These are phyloP conservation scores for Suillus variegatus DNA, from an alignment of 768 basidiomycete species.

Conservation along the genomic window DNA sequence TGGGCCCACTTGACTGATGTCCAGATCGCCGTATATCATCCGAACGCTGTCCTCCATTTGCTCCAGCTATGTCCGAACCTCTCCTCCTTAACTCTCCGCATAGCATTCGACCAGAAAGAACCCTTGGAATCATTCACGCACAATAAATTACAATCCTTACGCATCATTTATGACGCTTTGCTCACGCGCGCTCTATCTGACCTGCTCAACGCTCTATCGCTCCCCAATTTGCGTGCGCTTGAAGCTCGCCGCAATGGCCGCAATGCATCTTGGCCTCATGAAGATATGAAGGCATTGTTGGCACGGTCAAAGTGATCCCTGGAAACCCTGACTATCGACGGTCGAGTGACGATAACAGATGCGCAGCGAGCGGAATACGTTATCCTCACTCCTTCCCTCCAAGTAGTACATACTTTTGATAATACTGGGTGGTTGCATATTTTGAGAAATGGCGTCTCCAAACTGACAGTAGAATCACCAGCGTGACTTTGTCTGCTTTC, in stretches of 20 bases:
- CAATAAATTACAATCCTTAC: slow-evolving; percentile 11
- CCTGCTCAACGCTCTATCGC: slow-evolving; percentile 17
- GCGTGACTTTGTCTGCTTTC: no score
- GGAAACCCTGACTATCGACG: slow-evolving; percentile 18
- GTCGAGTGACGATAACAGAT: slow-evolving; percentile 15
- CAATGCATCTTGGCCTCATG: slow-evolving; percentile 14
- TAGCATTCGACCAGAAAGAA: background rate
- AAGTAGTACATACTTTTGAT: background rate
- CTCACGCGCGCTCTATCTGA: slow-evolving; percentile 6
- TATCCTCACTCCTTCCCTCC: slow-evolving; percentile 21
- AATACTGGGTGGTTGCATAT: background rate
- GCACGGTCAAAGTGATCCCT: slow-evolving; percentile 22
- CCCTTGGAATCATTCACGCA: slow-evolving; percentile 12
- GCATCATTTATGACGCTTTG: slow-evolving; percentile 6
- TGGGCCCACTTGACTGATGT: slow-evolving; percentile 23
- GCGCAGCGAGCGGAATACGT: slow-evolving; percentile 15
- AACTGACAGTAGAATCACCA: background rate
- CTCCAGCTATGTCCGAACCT: slow-evolving; percentile 22
- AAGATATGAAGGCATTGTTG: slow-evolving; percentile 18
- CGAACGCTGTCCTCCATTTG: background rate
- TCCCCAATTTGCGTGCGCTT: slow-evolving; percentile 17
- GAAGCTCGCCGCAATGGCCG: slow-evolving; percentile 2
- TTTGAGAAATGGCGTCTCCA: no score
- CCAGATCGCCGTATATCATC: slow-evolving; percentile 3
- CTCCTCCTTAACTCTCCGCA: slow-evolving; percentile 13